Evolutionary conservation across 805 yeast genomes (phyloP).

Genomic region (Torulaspora delbrueckii): DNA sequence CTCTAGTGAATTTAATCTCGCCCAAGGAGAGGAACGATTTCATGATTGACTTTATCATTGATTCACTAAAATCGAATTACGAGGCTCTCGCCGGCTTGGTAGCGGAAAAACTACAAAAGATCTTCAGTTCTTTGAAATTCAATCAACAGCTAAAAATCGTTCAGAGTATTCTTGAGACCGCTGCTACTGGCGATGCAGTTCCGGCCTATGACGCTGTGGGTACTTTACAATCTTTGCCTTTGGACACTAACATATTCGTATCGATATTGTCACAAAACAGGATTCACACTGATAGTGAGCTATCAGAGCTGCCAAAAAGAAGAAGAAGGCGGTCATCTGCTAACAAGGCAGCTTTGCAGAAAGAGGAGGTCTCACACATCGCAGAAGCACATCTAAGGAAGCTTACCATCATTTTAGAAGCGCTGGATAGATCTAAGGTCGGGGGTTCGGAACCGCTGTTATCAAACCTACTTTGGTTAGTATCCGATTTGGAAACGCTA

Average conservation of each 20-base stretch:
- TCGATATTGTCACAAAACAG: conserved; percentile 55
- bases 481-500: conserved; percentile 74
- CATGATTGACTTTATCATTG: conserved; percentile 58
- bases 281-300: conserved; percentile 43
- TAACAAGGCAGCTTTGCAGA: conserved; percentile 66
- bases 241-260: conserved; percentile 55
- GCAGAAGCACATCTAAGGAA: conserved; percentile 77
- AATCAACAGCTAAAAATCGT: conserved; percentile 57
- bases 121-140: conserved; percentile 53
- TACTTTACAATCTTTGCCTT: conserved; percentile 48
- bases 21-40: conserved; percentile 51
- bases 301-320: conserved; percentile 49
- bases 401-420: conserved; percentile 72
- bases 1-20: conserved; percentile 55
- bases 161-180: conserved; percentile 55
- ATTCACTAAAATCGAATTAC: conserved; percentile 44
- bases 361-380: conserved; percentile 61
- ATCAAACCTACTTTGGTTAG: conserved; percentile 51
- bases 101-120: conserved; percentile 45
- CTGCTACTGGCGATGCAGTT: conserved; percentile 38
- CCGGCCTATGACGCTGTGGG: conserved; percentile 47
- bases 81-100: conserved; percentile 46
- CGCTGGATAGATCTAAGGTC: conserved; percentile 50
- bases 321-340: conserved; percentile 81
- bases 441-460: conserved; percentile 43